Evolutionary conservation across 2,329 filamentous ascomycete species (phyloP), one percentile per base, ranked within the genome.

Genomic region (Botrytis galanthina): DNA sequence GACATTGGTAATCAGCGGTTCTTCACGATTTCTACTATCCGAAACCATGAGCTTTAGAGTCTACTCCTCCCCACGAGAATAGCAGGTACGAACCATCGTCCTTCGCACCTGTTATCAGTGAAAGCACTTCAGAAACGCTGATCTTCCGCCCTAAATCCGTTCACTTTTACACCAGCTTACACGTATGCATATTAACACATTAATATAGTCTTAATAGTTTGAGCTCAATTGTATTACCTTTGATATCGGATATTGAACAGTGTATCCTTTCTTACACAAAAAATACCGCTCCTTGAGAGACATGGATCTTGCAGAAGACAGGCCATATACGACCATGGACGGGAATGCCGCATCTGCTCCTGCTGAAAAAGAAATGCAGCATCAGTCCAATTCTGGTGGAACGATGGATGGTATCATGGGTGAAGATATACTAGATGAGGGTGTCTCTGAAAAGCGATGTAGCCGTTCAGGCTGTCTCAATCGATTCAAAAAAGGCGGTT

Each of bases 351-450:
- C 96, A 68, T 97, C 96, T 82, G 90, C 92, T 32, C 90, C 93
- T 29, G 93, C 95, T 6, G 92, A 94, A 5, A 91, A 93, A 77
- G 93, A 98, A 80, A 95, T 98, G 83, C 88, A 90, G 32, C 87
- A 87, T 32, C 91, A 92, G 78, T 85, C 98, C 26, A 92, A 95
- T 64, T 86, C 87, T 64, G 86, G 85, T 73, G 90, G 94, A 2
- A 85, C 89, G 9, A 93, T 97, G 79, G 94, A 98, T 80, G 95
- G 98, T 79, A 95, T 98, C 80, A 92, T 92, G 0, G 90, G 92
- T 18, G 98, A 96, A 96, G 94, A 92, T 29, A 92, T 90, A 79
- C 89, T 89, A 66, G 95, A 98, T 80, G 88, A 89, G 29, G 85
- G 89, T 76, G 75, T 79, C 42, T 22, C 12, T 26, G 26, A 37